These are phyloP conservation scores for Oryza longistaminata DNA, from an alignment of 176 grass and related monocot species.

Conservation along the genomic window DNA sequence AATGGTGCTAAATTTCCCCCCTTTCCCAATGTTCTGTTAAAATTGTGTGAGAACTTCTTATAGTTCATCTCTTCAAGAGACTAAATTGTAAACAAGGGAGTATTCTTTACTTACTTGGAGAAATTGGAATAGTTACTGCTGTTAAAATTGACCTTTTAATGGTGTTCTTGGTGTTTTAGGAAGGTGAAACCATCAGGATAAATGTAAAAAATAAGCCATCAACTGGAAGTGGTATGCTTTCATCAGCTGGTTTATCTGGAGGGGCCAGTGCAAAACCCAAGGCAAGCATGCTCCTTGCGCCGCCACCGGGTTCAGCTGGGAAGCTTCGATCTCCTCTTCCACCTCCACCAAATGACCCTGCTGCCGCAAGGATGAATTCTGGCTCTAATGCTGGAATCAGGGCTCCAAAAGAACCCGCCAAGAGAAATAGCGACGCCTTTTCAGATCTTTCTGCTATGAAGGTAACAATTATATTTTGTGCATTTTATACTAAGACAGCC, in stretches of 20 bases:
- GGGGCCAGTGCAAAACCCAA: constrained; percentile 56
- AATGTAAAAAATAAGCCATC: constrained; percentile 92
- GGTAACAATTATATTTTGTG: constrained; percentile 50
- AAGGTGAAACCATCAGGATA: constrained; percentile 99
- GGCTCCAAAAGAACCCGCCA: constrained; percentile 50
- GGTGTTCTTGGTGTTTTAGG: constrained; percentile 48
- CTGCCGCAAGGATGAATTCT: constrained; percentile 70
- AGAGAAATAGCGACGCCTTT: constrained; percentile 58
- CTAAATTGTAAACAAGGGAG: neutral
- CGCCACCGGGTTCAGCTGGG: constrained; percentile 70
- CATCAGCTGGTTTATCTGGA: constrained; percentile 68
- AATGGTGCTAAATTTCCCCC: neutral
- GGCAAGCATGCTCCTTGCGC: constrained; percentile 61
- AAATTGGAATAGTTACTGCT: neutral
- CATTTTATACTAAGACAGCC: neutral
- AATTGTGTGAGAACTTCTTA: constrained; percentile 10
- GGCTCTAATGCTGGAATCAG: constrained; percentile 45
- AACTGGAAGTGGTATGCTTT: constrained; percentile 77
- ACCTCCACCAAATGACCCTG: constrained; percentile 93
- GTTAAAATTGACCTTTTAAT: constrained; percentile 31
- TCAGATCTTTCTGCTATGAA: constrained; percentile 92
- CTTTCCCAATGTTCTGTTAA: neutral
- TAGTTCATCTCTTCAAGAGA: constrained; percentile 22
- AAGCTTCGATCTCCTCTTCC: constrained; percentile 87
- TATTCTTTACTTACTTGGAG: constrained; percentile 10